A percentile compares a stretch with the other conserved stretches of the same genome.
Evolutionary conservation across 768 basidiomycete genomes (phyloP).

Genomic region (Tylopilus intermedius): DNA sequence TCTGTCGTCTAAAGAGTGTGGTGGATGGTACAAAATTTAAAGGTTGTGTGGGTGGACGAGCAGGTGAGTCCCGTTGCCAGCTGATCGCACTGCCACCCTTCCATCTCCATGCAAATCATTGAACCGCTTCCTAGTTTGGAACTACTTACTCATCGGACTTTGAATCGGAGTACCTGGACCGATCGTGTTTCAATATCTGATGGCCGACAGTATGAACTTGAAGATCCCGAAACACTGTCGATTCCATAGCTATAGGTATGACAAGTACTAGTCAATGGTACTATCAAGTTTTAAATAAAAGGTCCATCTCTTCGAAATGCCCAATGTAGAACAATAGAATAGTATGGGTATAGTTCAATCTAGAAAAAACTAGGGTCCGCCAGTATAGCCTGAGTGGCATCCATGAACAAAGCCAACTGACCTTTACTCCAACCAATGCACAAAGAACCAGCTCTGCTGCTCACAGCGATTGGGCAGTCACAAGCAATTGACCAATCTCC

Average conservation of each 20-base stretch:
- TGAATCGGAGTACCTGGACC: background rate
- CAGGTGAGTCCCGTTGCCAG: conserved; percentile 12
- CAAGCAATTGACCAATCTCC: conserved; percentile 17
- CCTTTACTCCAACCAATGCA: conserved; percentile 8
- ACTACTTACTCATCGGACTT: background rate
- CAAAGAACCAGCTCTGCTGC: conserved; percentile 7
- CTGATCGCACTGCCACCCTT: background rate
- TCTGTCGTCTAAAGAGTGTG: conserved; percentile 21
- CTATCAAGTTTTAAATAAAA: background rate
- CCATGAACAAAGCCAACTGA: conserved; percentile 15
- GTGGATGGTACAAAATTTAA: background rate
- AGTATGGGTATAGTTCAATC: conserved; percentile 25
- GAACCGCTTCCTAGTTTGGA: background rate
- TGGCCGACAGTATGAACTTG: too few species aligned
- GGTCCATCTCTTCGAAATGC: conserved; percentile 1
- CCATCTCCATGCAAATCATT: background rate
- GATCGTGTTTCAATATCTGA: too few species aligned
- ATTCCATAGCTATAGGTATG: conserved; percentile 4
- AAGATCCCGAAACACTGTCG: background rate
- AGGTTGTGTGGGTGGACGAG: background rate
- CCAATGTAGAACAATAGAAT: conserved; percentile 12
- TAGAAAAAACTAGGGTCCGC: conserved; percentile 18
- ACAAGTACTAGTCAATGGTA: conserved; percentile 9
- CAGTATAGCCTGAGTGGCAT: conserved; percentile 8
- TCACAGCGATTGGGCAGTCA: conserved; percentile 8